phyloP scores from a whole-genome alignment of 1,284 basidiomycete genomes.

The Earliella scabrosa region DNA sequence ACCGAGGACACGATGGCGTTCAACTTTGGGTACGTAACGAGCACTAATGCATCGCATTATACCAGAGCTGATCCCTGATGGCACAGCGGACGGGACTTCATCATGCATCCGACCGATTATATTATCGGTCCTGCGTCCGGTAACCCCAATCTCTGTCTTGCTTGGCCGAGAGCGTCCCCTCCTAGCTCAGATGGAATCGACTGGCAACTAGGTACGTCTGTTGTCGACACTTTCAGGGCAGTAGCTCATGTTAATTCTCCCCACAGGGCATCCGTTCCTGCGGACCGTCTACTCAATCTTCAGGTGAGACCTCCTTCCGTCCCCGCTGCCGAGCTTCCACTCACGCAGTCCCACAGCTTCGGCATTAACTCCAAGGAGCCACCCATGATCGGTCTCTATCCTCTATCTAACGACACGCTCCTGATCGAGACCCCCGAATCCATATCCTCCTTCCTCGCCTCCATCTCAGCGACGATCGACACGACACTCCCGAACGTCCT shows the following conservation, averaged over 20 bases:
- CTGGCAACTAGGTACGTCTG: constrained; percentile 76
- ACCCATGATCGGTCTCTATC: constrained; percentile 75
- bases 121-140: constrained; percentile 75
- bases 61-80: neutral
- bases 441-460: constrained; percentile 61
- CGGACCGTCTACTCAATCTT: constrained; percentile 84
- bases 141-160: constrained; percentile 73
- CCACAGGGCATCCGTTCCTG: constrained; percentile 73
- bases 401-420: constrained; percentile 52
- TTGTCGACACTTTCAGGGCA: neutral
- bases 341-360: constrained; percentile 49
- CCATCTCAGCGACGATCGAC: constrained; percentile 63
- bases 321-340: neutral
- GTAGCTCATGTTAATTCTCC: neutral
- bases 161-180: constrained; percentile 78
- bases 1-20: constrained; percentile 70
- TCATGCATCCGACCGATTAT: constrained; percentile 82
- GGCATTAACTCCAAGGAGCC: constrained; percentile 75
- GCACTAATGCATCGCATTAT: neutral
- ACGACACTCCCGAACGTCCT: constrained; percentile 81
- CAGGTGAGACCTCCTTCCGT: constrained; percentile 52
- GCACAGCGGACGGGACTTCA: constrained; percentile 58
- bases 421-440: constrained; percentile 43
- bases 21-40: constrained; percentile 64
- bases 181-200: constrained; percentile 80